A percentile compares a stretch with the other conserved stretches of the same genome.
phyloP scores from a whole-genome alignment of 139 green algal genomes.

The Coccomyxa sp. region DNA sequence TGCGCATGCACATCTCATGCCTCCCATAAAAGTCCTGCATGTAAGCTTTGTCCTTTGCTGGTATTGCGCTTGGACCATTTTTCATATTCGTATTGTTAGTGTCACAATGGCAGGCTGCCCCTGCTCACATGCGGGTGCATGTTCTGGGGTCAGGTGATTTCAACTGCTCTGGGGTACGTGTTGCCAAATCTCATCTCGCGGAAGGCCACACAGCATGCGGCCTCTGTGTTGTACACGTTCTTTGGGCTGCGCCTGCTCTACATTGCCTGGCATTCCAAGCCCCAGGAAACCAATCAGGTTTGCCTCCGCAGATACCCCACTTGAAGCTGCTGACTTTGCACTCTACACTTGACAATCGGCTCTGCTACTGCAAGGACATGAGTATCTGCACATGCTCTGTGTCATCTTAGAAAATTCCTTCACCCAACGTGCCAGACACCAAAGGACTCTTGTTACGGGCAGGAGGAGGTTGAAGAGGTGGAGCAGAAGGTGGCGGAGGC shows the following conservation, averaged over 20 bases:
- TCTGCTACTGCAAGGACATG: too few species aligned
- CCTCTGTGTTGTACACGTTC: slow-evolving; percentile 48
- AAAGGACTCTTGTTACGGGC: not conserved
- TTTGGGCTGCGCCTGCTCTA: slow-evolving; percentile 49
- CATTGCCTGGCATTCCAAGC: slow-evolving; percentile 23
- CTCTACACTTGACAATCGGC: not conserved
- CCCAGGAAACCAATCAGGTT: slow-evolving; percentile 23
- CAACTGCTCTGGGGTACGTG: slow-evolving; percentile 37
- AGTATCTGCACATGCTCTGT: not conserved
- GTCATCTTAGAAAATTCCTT: too few species aligned
- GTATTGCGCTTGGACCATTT: too few species aligned
- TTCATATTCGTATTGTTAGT: too few species aligned
- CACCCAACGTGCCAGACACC: too few species aligned
- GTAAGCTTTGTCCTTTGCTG: too few species aligned
- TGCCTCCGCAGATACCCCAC: not conserved
- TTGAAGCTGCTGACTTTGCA: not conserved
- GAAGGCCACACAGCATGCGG: slow-evolving; percentile 36
- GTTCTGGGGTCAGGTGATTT: slow-evolving; percentile 28
- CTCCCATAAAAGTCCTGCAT: too few species aligned
- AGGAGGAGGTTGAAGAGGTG: slow-evolving; percentile 52
- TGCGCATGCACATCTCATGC: not conserved
- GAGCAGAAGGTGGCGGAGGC: slow-evolving; percentile 38
- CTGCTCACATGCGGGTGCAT: too few species aligned
- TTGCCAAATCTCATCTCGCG: slow-evolving; percentile 36
- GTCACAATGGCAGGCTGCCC: too few species aligned